Evolutionary conservation across 2,329 filamentous ascomycete genomes (phyloP).

Genomic region (Epichloe amarillans): DNA sequence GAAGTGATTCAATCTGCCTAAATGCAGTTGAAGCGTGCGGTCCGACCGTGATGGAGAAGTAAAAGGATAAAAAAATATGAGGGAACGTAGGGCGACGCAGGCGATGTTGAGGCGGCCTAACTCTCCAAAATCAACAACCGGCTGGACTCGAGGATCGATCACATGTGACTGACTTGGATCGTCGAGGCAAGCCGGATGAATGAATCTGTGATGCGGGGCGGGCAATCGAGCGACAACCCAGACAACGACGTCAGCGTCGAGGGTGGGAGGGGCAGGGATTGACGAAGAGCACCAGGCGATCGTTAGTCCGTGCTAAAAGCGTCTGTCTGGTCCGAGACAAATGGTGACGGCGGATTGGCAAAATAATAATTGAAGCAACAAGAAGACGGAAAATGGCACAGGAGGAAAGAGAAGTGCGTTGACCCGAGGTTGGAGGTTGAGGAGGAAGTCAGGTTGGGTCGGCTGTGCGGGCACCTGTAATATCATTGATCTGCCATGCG

Average conservation of each 20-base stretch:
- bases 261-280: not conserved
- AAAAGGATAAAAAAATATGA: not conserved
- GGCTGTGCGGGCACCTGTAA: not conserved
- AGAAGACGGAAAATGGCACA: not conserved
- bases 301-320: not conserved
- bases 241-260: constrained; percentile 1
- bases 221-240: not conserved
- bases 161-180: constrained; percentile 5
- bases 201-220: constrained; percentile 1
- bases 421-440: not conserved
- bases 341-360: not conserved
- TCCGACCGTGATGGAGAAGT: not conserved
- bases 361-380: not conserved
- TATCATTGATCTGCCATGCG: not conserved
- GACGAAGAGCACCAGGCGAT: not conserved
- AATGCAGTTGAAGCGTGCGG: too few relatives aligned
- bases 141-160: not conserved
- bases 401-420: not conserved
- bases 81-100: not conserved
- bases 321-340: not conserved
- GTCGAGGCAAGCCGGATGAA: not conserved
- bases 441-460: not conserved
- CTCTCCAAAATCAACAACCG: not conserved
- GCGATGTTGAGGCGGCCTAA: not conserved
- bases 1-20: not conserved